Evolutionary conservation across 1,139 yeast species (phyloP), one percentile per base, ranked within the genome.

Genomic region (Hyphopichia burtonii): DNA sequence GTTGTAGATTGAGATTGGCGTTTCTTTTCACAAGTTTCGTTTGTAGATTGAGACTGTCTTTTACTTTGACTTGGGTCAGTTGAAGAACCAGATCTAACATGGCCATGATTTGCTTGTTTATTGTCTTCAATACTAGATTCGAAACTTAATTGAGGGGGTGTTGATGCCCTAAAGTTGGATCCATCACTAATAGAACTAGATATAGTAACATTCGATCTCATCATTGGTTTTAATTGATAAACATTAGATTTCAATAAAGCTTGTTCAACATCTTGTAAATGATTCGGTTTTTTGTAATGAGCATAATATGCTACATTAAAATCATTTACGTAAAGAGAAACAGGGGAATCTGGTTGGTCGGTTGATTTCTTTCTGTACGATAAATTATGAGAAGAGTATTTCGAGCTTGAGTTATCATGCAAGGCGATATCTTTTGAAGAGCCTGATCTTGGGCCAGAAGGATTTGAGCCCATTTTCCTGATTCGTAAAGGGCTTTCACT

Each of bases 151-250:
- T 16, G 15, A 31, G 34, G 19, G 20, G 31, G 15, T 22, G 23
- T 31, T n/a, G 20, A 20, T 7, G 28, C 28, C n/a, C 12, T 25
- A 10, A 25, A 25, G 12, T 25, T 28, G 4, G 30, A 20, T 12
- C 30, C 22, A 16, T 28, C 37, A 19, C 15, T 28, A 11, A 52
- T 48, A 1, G 58, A 47, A 9, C 47, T 39, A 1, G 59, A 51
- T 23, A 56, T 50, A 0, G 73, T 67, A 1, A 55, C 65, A 14
- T 54, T 58, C 3, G 74, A 68, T 36, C 71, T 48, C 39, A 53
- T 58, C 44, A 64, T 52, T 6, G 74, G 74, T 41, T 55, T 58
- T 39, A 68, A 56, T 42, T 61, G 63, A 45, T 59, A 65, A 14
- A 54, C 49, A 28, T 52, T 50, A 17, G 63, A 55, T 31, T 50